Percentiles rank a stretch among this genome's conserved stretches.
phyloP scores from a whole-genome alignment of 2,329 filamentous ascomycete genomes.

The Falciphora oryzae region DNA sequence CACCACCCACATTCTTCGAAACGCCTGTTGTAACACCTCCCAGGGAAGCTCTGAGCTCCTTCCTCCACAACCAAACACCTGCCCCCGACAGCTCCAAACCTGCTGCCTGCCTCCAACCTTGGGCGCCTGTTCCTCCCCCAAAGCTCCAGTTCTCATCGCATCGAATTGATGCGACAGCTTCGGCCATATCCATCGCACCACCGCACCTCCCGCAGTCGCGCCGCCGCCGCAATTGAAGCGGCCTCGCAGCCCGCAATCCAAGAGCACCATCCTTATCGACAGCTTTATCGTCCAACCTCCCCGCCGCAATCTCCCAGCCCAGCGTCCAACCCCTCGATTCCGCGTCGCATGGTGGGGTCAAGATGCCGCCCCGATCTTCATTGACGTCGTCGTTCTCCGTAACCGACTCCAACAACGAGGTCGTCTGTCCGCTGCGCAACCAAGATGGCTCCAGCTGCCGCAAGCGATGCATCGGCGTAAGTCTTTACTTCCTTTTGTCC shows the following conservation, averaged over 20 bases:
- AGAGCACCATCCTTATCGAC: constrained; percentile 20
- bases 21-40: constrained; percentile 38
- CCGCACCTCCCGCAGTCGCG: too few relatives aligned
- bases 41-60: constrained; percentile 32
- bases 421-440: constrained; percentile 91
- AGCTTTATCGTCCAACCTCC: constrained; percentile 15
- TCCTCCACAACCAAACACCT: constrained; percentile 17
- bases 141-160: constrained; percentile 3
- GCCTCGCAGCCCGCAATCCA: not conserved
- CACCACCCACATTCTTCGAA: constrained; percentile 30
- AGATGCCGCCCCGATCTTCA: constrained; percentile 84
- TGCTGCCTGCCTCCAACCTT: too few relatives aligned
- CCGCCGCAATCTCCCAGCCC: not conserved
- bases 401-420: constrained; percentile 82
- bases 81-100: constrained; percentile 2
- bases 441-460: constrained; percentile 95
- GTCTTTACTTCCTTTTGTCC: constrained; percentile 35
- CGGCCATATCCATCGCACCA: constrained; percentile 19
- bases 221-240: constrained; percentile 24
- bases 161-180: constrained; percentile 20
- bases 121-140: constrained; percentile 6
- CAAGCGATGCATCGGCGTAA: constrained; percentile 96
- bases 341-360: constrained; percentile 51
- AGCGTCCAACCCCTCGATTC: constrained; percentile 11
- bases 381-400: constrained; percentile 89